Conservation (phyloP, 345 rosid species). For the Laguncularia racemosa region DNA sequence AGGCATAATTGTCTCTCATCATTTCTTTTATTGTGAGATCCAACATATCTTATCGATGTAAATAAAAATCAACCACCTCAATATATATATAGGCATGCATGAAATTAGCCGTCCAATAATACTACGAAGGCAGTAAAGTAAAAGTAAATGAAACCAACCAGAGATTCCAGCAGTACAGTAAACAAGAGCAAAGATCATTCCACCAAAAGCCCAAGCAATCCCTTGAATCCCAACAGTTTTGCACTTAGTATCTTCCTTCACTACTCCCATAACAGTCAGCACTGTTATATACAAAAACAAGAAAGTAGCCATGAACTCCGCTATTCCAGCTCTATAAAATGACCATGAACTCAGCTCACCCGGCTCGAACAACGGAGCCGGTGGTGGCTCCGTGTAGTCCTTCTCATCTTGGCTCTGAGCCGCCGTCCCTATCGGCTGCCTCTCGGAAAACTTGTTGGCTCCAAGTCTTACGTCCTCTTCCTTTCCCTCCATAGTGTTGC, state of each 20-base stretch:
- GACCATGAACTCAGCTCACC: slow-evolving; percentile 20
- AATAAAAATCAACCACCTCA: too few relatives aligned
- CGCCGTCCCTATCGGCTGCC: slow-evolving; percentile 26
- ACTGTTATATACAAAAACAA: slow-evolving; percentile 15
- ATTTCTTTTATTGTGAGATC: too few relatives aligned
- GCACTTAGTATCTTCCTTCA: slow-evolving; percentile 16
- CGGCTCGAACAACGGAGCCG: slow-evolving; percentile 19
- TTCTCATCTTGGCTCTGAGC: slow-evolving; percentile 20
- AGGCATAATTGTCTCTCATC: too few relatives aligned
- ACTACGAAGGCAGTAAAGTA: too few relatives aligned
- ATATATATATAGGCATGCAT: too few relatives aligned
- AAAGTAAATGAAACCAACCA: too few relatives aligned
- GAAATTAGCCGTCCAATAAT: too few relatives aligned
- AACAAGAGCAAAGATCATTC: slow-evolving; percentile 27
- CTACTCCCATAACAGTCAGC: slow-evolving; percentile 27
- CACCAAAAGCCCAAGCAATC: slow-evolving; percentile 29
- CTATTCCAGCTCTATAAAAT: slow-evolving; percentile 21
- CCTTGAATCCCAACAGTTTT: slow-evolving; percentile 24
- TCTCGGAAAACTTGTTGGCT: slow-evolving; percentile 26
- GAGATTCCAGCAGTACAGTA: slow-evolving; percentile 28
- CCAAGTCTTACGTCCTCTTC: slow-evolving; percentile 27
- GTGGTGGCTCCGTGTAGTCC: slow-evolving; percentile 25
- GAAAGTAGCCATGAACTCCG: slow-evolving; percentile 23
- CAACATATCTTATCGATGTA: too few relatives aligned
- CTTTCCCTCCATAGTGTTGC: slow-evolving; percentile 17